Conservation (phyloP, 306 rosid species). For the Spatholobus suberectus region DNA sequence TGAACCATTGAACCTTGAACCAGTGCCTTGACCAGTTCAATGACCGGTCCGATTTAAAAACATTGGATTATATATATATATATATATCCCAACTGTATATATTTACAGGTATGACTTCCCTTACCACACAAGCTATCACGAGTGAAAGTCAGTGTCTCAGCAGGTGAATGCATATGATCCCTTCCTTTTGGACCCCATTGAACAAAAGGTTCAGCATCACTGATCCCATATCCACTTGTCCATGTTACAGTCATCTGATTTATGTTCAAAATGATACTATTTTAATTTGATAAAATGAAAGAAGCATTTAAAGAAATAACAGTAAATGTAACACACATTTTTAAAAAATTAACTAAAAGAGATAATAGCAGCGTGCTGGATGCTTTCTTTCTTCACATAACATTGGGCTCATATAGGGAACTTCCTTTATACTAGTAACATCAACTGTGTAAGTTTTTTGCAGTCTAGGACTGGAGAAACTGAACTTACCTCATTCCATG, state of each 20-base stretch:
- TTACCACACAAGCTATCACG: constrained; percentile 78
- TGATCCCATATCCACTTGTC: constrained; percentile 87
- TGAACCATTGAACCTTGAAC: no score
- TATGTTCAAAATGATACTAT: not conserved
- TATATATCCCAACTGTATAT: no score
- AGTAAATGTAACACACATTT: not conserved
- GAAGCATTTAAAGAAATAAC: constrained; percentile 17
- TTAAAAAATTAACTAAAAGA: not conserved
- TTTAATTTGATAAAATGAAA: constrained; percentile 13
- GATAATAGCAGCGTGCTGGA: not conserved
- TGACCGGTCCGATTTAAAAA: no score
- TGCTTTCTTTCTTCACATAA: not conserved
- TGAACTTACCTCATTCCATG: constrained; percentile 83
- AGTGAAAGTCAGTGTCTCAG: constrained; percentile 76
- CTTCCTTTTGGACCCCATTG: constrained; percentile 81
- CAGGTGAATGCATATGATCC: constrained; percentile 59
- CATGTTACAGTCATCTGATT: constrained; percentile 90
- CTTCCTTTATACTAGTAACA: constrained; percentile 10
- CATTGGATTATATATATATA: no score
- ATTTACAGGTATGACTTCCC: constrained; percentile 42
- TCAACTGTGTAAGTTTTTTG: constrained; percentile 17
- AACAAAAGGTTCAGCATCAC: constrained; percentile 79
- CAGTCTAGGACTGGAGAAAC: constrained; percentile 8
- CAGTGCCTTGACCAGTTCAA: no score
- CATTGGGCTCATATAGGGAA: not conserved